Base-by-base conservation (phyloP, 208 protist species). In the Phytomonas francai region DNA sequence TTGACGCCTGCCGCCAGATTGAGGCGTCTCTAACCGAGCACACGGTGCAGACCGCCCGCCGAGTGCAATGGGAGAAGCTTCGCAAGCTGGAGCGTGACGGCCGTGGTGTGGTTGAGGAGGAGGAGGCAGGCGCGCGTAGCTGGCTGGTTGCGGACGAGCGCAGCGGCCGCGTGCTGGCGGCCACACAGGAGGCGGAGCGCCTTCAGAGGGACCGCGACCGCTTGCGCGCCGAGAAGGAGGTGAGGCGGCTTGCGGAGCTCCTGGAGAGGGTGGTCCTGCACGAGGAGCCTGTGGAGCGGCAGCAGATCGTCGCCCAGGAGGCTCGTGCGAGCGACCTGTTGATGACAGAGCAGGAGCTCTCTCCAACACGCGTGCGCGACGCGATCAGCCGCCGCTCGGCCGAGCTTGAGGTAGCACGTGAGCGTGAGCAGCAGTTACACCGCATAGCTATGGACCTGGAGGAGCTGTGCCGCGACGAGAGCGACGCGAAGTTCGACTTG, bases 121-220 rank as follows among this genome's bases (percentile, higher is more conserved):
- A n/a, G 0, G 69, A 83, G 33, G 66, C 69, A 0, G 70, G 68
- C 45, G 64, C 60, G 56, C 69, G 73, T 63, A n/a, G 66, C 65
- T 72, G 74, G 65, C 30, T 83, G 27, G 11, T 74, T 27, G 62
- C 67, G 0, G 70, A 64, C 14, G 70, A 77, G 30, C 70, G 71
- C 59, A 58, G 74, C 3, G 73, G 67, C 6, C 68, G 77, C 29
- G 77, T 79, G 28, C 27, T 72, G 27, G 76, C 74, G 1, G 70
- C 70, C 27, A 75, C 73, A 7, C 77, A 69, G 28, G 71, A 79
- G 33, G 63, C 70, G 34, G 71, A 78, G 22, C 74, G 74, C n/a
- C 59, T 83, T n/a, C 78, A 79, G 39, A 45, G 69, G 22, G 73
- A 80, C 49, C 74, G 72, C 59, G 69, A 72, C 39, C 71, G 67